Evolutionary conservation across 139 green algal species (phyloP).

Genomic region (Coelastrella sp.): DNA sequence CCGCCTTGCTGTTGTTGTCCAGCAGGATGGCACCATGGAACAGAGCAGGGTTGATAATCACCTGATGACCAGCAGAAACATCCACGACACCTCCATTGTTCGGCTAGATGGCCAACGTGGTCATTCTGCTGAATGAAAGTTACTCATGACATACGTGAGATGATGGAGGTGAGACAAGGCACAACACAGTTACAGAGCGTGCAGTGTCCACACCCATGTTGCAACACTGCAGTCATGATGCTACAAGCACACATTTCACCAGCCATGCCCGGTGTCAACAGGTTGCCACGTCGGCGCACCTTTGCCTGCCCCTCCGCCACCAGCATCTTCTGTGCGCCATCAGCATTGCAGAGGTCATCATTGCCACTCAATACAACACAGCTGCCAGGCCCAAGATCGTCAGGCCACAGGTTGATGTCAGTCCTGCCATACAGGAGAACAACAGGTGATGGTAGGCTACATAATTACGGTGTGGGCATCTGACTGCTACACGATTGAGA

Average conservation of each 20-base stretch:
- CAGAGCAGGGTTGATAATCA: conserved; percentile 21
- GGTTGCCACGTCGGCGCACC: conserved; percentile 1
- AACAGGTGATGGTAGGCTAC: neutral
- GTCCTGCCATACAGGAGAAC: neutral
- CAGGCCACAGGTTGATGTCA: conserved; percentile 59
- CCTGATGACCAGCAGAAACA: neutral
- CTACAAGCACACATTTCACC: neutral
- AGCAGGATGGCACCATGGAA: conserved; percentile 42
- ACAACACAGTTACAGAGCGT: no score
- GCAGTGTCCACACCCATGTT: no score
- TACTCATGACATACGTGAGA: neutral
- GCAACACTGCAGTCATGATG: neutral
- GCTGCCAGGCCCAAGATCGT: conserved; percentile 41
- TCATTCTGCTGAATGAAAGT: neutral
- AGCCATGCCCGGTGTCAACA: no score
- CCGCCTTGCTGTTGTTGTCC: neutral
- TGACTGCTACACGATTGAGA: no score
- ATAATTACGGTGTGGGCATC: no score
- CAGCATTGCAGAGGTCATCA: conserved; percentile 61
- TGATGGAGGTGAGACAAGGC: neutral
- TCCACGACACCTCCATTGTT: neutral
- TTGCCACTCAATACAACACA: conserved; percentile 55
- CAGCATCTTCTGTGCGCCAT: conserved; percentile 48
- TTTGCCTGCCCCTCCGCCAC: neutral
- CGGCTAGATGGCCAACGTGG: neutral